These are phyloP conservation scores for Nannochloropsis salina DNA, from an alignment of 108 stramenopile species.

Conservation along the genomic window DNA sequence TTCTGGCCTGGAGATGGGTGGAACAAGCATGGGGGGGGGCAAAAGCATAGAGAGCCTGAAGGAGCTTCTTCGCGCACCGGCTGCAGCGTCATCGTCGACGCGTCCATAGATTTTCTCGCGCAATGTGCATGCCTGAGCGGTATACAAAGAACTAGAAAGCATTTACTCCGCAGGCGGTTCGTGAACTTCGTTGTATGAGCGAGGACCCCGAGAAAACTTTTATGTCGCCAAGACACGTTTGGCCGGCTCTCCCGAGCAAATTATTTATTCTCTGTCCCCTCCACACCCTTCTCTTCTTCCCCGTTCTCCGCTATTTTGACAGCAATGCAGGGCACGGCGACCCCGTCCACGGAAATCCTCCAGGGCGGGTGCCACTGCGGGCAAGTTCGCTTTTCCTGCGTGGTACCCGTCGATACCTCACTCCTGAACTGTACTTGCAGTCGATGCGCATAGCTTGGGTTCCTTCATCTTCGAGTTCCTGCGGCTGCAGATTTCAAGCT, in stretches of 20 bases:
- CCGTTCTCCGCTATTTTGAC: neutral
- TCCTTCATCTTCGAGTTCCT: neutral
- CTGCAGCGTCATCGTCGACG: neutral
- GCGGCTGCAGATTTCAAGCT: neutral
- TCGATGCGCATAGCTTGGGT: neutral
- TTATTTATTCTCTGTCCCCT: too few relatives aligned
- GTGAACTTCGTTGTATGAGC: too few relatives aligned
- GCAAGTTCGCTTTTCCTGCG: slow-evolving; percentile 19
- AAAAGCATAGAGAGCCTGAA: slow-evolving; percentile 4
- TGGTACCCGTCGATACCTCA: neutral
- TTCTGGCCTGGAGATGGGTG: neutral
- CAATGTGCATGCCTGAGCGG: too few relatives aligned
- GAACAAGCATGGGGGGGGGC: neutral
- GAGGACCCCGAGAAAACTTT: neutral
- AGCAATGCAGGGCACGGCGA: neutral
- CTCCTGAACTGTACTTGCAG: neutral
- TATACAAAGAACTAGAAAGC: too few relatives aligned
- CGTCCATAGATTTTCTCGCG: too few relatives aligned
- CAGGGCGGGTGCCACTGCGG: slow-evolving; percentile 3
- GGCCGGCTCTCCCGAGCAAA: neutral
- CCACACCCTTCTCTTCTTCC: neutral
- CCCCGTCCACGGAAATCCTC: neutral
- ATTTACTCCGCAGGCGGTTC: too few relatives aligned
- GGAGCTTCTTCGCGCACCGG: neutral
- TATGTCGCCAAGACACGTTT: neutral